Evolutionary conservation across 257 asterid species (phyloP).

Genomic region (Solanum pinnatisectum): DNA sequence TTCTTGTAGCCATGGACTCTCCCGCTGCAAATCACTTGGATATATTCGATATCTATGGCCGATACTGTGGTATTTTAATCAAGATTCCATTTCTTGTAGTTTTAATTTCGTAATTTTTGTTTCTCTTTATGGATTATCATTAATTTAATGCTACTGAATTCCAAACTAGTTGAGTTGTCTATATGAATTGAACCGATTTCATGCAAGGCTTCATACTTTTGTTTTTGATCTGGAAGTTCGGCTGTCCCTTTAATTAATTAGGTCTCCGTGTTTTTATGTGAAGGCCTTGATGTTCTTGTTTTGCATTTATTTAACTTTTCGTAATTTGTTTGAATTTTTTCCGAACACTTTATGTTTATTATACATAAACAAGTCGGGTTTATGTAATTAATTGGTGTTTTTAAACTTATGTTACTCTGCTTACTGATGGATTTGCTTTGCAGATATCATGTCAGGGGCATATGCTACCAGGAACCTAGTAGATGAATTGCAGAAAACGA

Average conservation of each 20-base stretch:
- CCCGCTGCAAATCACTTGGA: conserved; percentile 24
- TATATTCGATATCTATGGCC: conserved; percentile 50
- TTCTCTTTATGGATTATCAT: neutral
- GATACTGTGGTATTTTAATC: conserved; percentile 49
- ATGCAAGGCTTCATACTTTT: neutral
- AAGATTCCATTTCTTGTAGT: neutral
- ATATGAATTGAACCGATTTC: neutral
- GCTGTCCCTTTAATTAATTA: neutral
- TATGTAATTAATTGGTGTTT: neutral
- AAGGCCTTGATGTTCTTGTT: neutral
- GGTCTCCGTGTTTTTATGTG: neutral
- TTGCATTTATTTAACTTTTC: neutral
- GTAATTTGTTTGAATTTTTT: neutral
- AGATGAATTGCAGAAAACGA: conserved; percentile 39
- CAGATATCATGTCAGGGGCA: conserved; percentile 44
- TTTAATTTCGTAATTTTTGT: neutral
- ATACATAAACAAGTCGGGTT: neutral
- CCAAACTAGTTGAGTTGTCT: neutral
- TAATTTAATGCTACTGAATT: neutral
- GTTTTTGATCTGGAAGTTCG: neutral
- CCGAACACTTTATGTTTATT: neutral
- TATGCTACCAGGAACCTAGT: conserved; percentile 21
- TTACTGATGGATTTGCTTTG: neutral
- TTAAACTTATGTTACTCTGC: neutral
- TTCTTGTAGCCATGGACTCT: conserved; percentile 35